Evolutionary conservation across 129 eudicot species (phyloP), one percentile per base, ranked within the genome.

Genomic region (Flaveria robusta): DNA sequence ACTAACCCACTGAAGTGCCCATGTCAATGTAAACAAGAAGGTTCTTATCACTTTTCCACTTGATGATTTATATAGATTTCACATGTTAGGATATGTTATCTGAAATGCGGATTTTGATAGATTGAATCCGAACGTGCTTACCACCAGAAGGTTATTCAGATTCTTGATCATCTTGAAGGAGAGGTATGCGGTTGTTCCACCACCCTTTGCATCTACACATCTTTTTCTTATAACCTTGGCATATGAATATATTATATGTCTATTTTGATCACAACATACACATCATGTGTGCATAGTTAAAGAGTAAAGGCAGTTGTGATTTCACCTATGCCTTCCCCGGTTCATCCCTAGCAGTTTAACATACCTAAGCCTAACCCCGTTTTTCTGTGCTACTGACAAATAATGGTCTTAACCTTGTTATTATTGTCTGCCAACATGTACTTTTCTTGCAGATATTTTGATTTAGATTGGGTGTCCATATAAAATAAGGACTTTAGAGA

Each of bases 101-200:
- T 58, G 64, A 68, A 66, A 76, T 16, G 37, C 43, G 74, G 42
- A 27, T 74, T 67, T 43, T 55, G 27, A 66, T 67, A 94, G 98
- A 96, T 94, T 66, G 98, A 94, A 80, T 90, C 97, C 15, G 97
- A 94, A 70, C 96, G 90, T 55, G 76, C 86, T 84, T 94, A 94
- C 83, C 98, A 94, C 80, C 90, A 88, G 77, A 87, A 87, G 80
- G 91, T 90, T 55, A 82, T 88, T 56, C 93, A 94, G 85, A 87
- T 94, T 82, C 97, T 94, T 69, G 91, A 91, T 81, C 91, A 87
- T 83, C 98, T 94, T 82, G 97, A 87, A 82, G 88, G 85, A 31
- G 91, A 94, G 97, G 98, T 88, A 83, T 62, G 84, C 41, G 22
- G 18, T 59, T 70, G 26, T 62, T 31, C 46, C 29, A 37, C 27